Percentiles rank a stretch among this genome's conserved stretches.
Conservation (phyloP, 139 green algal species). For the Chlamydomonas incerta region DNA sequence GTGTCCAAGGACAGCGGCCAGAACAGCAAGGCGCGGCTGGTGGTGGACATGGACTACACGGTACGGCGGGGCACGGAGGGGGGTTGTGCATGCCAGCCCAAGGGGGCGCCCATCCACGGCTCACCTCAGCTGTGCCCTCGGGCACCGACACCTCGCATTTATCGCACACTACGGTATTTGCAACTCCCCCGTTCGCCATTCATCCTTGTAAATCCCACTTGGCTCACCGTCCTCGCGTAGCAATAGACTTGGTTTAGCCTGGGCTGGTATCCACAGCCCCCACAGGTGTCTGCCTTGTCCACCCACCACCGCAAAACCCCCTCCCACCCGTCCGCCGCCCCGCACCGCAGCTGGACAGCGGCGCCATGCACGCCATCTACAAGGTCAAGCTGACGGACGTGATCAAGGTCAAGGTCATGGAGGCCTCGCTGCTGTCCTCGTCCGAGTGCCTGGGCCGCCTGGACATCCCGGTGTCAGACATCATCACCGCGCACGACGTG, state of each 20-base stretch:
- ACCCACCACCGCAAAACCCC: too few species aligned
- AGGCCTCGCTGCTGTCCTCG: not conserved
- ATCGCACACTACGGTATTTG: too few species aligned
- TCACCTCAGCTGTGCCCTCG: too few species aligned
- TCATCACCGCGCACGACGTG: conserved; percentile 12
- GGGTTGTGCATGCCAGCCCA: not conserved
- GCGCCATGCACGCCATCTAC: conserved; percentile 34
- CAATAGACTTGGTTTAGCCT: too few species aligned
- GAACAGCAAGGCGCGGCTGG: conserved; percentile 13
- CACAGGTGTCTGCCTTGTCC: too few species aligned
- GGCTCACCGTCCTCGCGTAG: too few species aligned
- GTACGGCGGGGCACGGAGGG: not conserved
- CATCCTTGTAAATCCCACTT: too few species aligned
- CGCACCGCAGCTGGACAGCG: conserved; percentile 13
- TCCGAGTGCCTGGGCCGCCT: conserved; percentile 28
- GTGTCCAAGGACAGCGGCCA: not conserved
- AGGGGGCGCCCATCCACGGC: too few species aligned
- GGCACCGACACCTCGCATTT: too few species aligned
- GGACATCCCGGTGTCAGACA: conserved; percentile 28
- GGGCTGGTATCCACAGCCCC: too few species aligned
- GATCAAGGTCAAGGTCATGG: conserved; percentile 46
- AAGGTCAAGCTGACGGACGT: conserved; percentile 24
- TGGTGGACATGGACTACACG: conserved; percentile 34
- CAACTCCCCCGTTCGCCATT: too few species aligned
- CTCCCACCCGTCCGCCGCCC: too few species aligned